These are phyloP conservation scores for Rhodotorula sp. DNA, from an alignment of 1,284 basidiomycete species.

Conservation along the genomic window DNA sequence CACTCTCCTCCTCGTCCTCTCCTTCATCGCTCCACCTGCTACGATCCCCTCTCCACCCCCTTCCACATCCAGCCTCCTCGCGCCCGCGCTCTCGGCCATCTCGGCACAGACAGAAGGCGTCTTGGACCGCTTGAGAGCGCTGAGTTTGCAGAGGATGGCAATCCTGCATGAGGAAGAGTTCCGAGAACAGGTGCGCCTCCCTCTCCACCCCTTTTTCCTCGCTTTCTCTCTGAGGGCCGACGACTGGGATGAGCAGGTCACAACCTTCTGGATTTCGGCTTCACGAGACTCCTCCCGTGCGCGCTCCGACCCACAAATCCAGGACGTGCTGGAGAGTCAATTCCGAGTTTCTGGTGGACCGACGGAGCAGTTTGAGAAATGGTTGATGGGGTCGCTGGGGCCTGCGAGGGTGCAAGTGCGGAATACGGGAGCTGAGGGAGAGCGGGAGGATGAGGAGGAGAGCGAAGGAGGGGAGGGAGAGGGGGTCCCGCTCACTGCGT, in stretches of 20 bases:
- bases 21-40: slow-evolving; percentile 16
- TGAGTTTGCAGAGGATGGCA: slow-evolving; percentile 24
- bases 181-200: slow-evolving; percentile 13
- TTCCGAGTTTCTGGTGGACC: background rate
- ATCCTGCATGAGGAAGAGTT: slow-evolving; percentile 14
- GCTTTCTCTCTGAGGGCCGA: no score
- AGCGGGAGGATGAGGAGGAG: background rate
- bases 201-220: background rate
- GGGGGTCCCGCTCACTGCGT: background rate
- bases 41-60: background rate
- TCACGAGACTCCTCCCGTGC: slow-evolving; percentile 14
- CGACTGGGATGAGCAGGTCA: background rate
- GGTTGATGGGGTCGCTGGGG: slow-evolving; percentile 4
- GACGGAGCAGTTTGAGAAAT: slow-evolving; percentile 1
- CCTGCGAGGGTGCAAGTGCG: background rate
- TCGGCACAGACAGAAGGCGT: slow-evolving; percentile 14
- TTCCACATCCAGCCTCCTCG: background rate
- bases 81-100: background rate
- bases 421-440: background rate
- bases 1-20: slow-evolving; percentile 8
- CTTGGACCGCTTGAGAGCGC: slow-evolving; percentile 14
- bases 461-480: background rate
- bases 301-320: slow-evolving; percentile 6
- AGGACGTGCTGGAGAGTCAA: background rate
- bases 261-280: slow-evolving; percentile 10